Conservation (phyloP, 805 yeast species). For the Jamesozyma jinghongensis region DNA sequence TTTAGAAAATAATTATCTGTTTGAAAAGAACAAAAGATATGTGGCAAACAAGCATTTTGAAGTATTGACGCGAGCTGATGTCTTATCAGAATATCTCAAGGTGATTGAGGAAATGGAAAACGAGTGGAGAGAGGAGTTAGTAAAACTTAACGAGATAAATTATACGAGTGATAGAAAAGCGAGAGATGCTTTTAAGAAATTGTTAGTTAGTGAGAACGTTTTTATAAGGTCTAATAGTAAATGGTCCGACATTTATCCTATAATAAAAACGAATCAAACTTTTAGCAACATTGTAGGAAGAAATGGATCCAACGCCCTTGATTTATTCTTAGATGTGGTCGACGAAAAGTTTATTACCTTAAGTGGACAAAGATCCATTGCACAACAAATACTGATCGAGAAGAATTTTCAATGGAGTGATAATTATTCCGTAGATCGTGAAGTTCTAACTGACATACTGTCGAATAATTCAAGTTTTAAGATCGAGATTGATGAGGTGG, state of each 20-base stretch:
- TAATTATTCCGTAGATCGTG: slow-evolving; percentile 12
- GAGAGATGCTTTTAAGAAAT: slow-evolving; percentile 46
- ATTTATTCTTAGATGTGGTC: slow-evolving; percentile 64
- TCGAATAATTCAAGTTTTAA: slow-evolving; percentile 17
- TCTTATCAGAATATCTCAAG: slow-evolving; percentile 36
- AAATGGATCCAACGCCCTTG: slow-evolving; percentile 68
- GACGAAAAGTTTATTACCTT: slow-evolving; percentile 52
- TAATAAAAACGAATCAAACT: slow-evolving; percentile 44
- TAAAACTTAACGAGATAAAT: slow-evolving; percentile 31
- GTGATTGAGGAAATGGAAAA: slow-evolving; percentile 24
- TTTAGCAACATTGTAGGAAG: slow-evolving; percentile 62
- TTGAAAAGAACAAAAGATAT: slow-evolving; percentile 42
- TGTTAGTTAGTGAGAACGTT: slow-evolving; percentile 27
- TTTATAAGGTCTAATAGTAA: slow-evolving; percentile 42
- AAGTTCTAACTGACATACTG: slow-evolving; percentile 12
- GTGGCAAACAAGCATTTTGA: slow-evolving; percentile 50
- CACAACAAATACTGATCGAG: slow-evolving; percentile 41
- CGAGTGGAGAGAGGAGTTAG: slow-evolving; percentile 18
- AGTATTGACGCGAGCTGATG: slow-evolving; percentile 48
- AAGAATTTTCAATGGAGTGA: slow-evolving; percentile 20
- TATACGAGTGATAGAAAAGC: slow-evolving; percentile 55
- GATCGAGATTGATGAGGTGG: slow-evolving; percentile 18
- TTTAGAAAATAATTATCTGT: slow-evolving; percentile 17
- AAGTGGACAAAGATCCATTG: slow-evolving; percentile 50
- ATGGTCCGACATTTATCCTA: slow-evolving; percentile 49